Conservation (phyloP, 1,284 basidiomycete species). For the Pholiota adiposa region DNA sequence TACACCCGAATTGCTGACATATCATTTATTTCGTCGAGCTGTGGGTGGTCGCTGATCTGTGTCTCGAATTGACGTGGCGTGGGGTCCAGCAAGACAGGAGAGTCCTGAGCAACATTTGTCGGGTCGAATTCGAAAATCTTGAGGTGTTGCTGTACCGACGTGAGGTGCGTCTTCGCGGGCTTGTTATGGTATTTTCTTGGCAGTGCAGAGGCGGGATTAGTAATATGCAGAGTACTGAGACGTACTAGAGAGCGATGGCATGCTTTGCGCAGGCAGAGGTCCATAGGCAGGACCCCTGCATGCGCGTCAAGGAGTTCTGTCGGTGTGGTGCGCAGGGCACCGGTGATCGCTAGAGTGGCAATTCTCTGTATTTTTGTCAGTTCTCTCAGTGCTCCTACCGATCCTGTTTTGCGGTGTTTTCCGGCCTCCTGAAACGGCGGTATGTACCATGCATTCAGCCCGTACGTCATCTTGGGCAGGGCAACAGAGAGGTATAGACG, state of each 20-base stretch:
- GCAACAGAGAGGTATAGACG: conserved; percentile 33
- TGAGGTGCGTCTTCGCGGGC: background rate
- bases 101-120: background rate
- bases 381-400: conserved; percentile 12
- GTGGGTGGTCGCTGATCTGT: background rate
- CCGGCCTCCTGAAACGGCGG: conserved; percentile 22
- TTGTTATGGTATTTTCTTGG: background rate
- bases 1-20: conserved; percentile 15
- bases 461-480: conserved; percentile 41
- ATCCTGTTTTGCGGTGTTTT: conserved; percentile 6
- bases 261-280: conserved; percentile 11
- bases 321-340: conserved; percentile 17
- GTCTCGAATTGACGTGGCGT: background rate
- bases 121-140: background rate
- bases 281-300: conserved; percentile 14
- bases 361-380: conserved; percentile 21
- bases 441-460: conserved; percentile 38
- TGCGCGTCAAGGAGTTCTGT: conserved; percentile 20
- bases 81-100: background rate
- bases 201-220: conserved; percentile 14
- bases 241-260: conserved; percentile 13
- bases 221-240: conserved; percentile 15
- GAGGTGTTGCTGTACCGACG: background rate
- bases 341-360: conserved; percentile 23
- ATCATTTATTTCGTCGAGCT: conserved; percentile 1